Evolutionary conservation across 768 basidiomycete species (phyloP).

Genomic region (Coprinopsis marcescibilis): DNA sequence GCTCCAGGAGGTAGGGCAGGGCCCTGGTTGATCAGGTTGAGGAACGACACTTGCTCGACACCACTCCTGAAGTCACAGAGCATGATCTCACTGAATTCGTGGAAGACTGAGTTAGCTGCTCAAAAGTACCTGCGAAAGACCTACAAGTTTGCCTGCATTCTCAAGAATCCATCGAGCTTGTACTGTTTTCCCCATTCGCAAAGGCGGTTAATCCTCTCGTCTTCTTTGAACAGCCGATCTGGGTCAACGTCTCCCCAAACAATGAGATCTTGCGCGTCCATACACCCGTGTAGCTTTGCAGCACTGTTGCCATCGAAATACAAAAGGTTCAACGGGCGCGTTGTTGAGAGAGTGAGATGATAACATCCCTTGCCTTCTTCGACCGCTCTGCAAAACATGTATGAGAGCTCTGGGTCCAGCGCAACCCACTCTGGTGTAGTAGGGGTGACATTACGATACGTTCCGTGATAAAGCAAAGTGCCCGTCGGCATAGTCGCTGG

Average conservation of each 20-base stretch:
- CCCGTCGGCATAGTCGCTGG: constrained; percentile 5
- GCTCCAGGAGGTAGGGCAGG: too few relatives aligned
- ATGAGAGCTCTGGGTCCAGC: constrained; percentile 34
- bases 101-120: neutral
- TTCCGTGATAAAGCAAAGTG: constrained; percentile 8
- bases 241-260: constrained; percentile 30
- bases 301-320: constrained; percentile 52
- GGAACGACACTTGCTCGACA: constrained; percentile 33
- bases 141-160: constrained; percentile 50
- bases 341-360: constrained; percentile 33
- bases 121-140: constrained; percentile 17
- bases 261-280: constrained; percentile 46
- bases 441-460: constrained; percentile 14
- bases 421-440: constrained; percentile 31
- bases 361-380: constrained; percentile 24
- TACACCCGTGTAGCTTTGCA: constrained; percentile 35
- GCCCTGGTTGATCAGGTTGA: constrained; percentile 26
- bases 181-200: constrained; percentile 39
- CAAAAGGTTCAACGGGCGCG: constrained; percentile 36
- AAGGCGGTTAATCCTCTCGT: constrained; percentile 29
- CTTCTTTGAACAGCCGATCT: constrained; percentile 24
- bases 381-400: constrained; percentile 29
- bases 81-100: constrained; percentile 36
- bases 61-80: constrained; percentile 39
- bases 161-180: constrained; percentile 41